phyloP scores from a whole-genome alignment of 805 yeast genomes.

The Saccharomycopsis sp. region DNA sequence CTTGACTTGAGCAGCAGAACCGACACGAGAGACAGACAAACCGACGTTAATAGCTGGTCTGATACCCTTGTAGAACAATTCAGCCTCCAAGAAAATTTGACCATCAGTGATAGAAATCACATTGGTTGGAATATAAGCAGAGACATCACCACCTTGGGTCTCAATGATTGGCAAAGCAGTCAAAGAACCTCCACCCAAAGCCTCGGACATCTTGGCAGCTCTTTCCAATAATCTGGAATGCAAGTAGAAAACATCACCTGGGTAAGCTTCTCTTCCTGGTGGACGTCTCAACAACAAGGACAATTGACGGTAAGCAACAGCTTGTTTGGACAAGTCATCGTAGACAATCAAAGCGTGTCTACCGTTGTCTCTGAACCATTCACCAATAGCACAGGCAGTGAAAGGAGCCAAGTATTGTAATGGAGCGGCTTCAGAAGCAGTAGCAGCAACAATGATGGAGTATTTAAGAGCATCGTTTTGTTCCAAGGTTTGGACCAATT shows the following conservation, averaged over 20 bases:
- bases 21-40: constrained; percentile 99
- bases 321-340: constrained; percentile 99
- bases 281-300: constrained; percentile 96
- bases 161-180: constrained; percentile 95
- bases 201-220: constrained; percentile 94
- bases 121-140: constrained; percentile 96
- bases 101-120: constrained; percentile 97
- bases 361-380: constrained; percentile 99
- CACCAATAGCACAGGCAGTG: constrained; percentile 99
- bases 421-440: constrained; percentile 99
- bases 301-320: constrained; percentile 99
- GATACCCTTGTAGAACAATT: constrained; percentile 99
- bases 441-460: constrained; percentile 97
- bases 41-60: constrained; percentile 99
- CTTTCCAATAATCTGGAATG: constrained; percentile 94
- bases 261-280: constrained; percentile 95
- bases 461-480: constrained; percentile 96
- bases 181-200: constrained; percentile 87
- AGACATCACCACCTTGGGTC: constrained; percentile 99
- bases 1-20: constrained; percentile 99
- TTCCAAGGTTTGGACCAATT: constrained; percentile 98
- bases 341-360: constrained; percentile 93
- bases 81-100: constrained; percentile 98
- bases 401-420: constrained; percentile 99
- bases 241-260: constrained; percentile 94